These are phyloP conservation scores for Hyaloscypha finlandica DNA, from an alignment of 495 filamentous ascomycete species.

Conservation along the genomic window DNA sequence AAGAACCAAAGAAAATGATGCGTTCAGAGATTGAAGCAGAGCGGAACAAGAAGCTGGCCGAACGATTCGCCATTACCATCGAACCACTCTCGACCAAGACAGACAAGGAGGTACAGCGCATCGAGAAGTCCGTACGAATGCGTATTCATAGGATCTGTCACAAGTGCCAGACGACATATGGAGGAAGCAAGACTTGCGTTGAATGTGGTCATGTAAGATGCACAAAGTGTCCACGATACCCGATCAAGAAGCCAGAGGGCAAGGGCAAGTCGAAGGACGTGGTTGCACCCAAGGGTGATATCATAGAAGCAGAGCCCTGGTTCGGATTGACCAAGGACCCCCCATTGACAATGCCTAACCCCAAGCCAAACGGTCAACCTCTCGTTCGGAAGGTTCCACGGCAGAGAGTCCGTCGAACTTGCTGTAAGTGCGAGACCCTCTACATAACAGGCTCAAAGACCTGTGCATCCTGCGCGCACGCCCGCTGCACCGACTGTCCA, in stretches of 20 bases:
- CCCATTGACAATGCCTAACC: slow-evolving; percentile 59
- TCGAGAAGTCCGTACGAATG: slow-evolving; percentile 91
- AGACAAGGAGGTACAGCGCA: slow-evolving; percentile 45
- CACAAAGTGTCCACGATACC: slow-evolving; percentile 73
- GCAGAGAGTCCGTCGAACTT: slow-evolving; percentile 73
- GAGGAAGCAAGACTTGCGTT: slow-evolving; percentile 66
- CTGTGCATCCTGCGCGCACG: slow-evolving; percentile 72
- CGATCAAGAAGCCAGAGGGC: slow-evolving; percentile 20
- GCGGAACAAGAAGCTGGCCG: slow-evolving; percentile 24
- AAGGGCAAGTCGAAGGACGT: slow-evolving; percentile 26
- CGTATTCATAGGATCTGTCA: slow-evolving; percentile 84
- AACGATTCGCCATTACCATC: slow-evolving; percentile 27
- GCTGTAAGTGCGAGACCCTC: slow-evolving; percentile 70
- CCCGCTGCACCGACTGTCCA: slow-evolving; percentile 79
- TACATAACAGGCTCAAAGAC: slow-evolving; percentile 61
- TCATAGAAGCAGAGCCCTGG: slow-evolving; percentile 30
- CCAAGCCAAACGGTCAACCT: slow-evolving; percentile 67
- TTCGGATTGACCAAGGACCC: slow-evolving; percentile 36
- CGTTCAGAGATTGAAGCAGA: slow-evolving; percentile 34
- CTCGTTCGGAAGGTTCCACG: slow-evolving; percentile 63
- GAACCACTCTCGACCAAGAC: slow-evolving; percentile 26
- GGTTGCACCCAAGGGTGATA: slow-evolving; percentile 13
- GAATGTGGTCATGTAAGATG: slow-evolving; percentile 76
- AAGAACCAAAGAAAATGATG: slow-evolving; percentile 18
- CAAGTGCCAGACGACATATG: slow-evolving; percentile 72